Conservation (phyloP, 1,284 basidiomycete species). For the Amylostereum areolatum region DNA sequence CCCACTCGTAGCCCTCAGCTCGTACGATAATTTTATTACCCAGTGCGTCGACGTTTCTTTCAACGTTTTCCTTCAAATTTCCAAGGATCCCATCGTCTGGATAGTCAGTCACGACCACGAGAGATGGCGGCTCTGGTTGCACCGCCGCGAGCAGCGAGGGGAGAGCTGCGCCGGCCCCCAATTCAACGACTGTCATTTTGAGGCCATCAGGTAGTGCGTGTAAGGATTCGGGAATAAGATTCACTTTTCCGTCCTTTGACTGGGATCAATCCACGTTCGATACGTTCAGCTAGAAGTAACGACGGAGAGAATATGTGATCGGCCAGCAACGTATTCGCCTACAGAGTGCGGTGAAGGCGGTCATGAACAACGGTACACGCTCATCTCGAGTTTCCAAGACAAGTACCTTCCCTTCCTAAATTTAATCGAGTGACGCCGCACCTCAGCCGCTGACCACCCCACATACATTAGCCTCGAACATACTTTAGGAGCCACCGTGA, state of each 20-base stretch:
- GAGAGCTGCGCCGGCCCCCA: constrained; percentile 60
- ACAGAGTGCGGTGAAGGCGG: constrained; percentile 12
- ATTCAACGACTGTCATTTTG: constrained; percentile 56
- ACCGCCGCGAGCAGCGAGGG: constrained; percentile 56
- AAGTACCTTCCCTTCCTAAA: constrained; percentile 53
- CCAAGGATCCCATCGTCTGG: constrained; percentile 54
- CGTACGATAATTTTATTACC: constrained; percentile 34
- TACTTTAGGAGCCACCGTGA: constrained; percentile 49
- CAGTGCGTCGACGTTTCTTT: constrained; percentile 36
- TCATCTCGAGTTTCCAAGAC: constrained; percentile 1
- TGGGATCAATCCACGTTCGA: constrained; percentile 48
- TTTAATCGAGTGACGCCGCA: not conserved
- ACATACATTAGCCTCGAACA: constrained; percentile 4
- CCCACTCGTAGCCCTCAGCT: constrained; percentile 59
- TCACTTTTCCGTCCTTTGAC: constrained; percentile 33
- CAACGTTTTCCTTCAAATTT: constrained; percentile 49
- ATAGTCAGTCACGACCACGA: constrained; percentile 61
- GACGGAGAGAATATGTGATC: constrained; percentile 69
- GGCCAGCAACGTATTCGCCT: constrained; percentile 66
- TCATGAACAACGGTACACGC: constrained; percentile 11
- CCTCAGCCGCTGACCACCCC: not conserved
- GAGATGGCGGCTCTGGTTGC: constrained; percentile 34
- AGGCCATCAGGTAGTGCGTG: not conserved
- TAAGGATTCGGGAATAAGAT: constrained; percentile 6
- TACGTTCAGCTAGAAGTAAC: constrained; percentile 56